Percentiles rank a stretch among this genome's conserved stretches.
These are phyloP conservation scores for Aureobasidium zeae DNA, from an alignment of 2,329 filamentous ascomycete species.

Conservation along the genomic window DNA sequence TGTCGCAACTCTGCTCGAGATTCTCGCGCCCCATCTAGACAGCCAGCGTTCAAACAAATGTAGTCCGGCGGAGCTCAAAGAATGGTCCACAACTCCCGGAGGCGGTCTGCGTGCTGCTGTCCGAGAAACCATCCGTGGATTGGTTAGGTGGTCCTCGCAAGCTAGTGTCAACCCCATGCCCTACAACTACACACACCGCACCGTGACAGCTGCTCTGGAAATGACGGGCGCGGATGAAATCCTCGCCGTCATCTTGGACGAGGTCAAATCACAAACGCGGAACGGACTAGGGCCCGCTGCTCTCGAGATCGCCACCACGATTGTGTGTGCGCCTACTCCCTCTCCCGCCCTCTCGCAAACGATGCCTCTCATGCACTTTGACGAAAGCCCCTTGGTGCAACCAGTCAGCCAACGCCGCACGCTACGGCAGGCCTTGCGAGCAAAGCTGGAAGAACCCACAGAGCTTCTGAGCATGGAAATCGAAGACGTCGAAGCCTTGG, in stretches of 20 bases:
- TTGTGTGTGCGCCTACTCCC: conserved; percentile 56
- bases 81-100: conserved; percentile 45
- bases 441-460: conserved; percentile 43
- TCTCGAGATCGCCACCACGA: conserved; percentile 59
- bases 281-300: conserved; percentile 50
- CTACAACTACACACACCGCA: conserved; percentile 62
- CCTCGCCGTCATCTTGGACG: conserved; percentile 55
- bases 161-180: conserved; percentile 43
- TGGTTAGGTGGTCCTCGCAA: conserved; percentile 55
- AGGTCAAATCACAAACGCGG: conserved; percentile 54
- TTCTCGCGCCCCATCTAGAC: conserved; percentile 50
- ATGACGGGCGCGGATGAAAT: conserved; percentile 54
- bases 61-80: conserved; percentile 57
- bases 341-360: conserved; percentile 29
- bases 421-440: conserved; percentile 25
- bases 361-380: conserved; percentile 14
- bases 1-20: conserved; percentile 60
- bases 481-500: conserved; percentile 44
- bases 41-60: conserved; percentile 54
- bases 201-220: conserved; percentile 52
- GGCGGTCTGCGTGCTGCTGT: conserved; percentile 48
- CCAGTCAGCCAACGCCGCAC: conserved; percentile 5
- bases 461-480: conserved; percentile 51
- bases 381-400: neutral
- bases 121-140: conserved; percentile 51